A percentile compares a stretch with the other conserved stretches of the same genome.
Conservation (phyloP, 2,329 filamentous ascomycete genomes). For the Xylaria sp. region DNA sequence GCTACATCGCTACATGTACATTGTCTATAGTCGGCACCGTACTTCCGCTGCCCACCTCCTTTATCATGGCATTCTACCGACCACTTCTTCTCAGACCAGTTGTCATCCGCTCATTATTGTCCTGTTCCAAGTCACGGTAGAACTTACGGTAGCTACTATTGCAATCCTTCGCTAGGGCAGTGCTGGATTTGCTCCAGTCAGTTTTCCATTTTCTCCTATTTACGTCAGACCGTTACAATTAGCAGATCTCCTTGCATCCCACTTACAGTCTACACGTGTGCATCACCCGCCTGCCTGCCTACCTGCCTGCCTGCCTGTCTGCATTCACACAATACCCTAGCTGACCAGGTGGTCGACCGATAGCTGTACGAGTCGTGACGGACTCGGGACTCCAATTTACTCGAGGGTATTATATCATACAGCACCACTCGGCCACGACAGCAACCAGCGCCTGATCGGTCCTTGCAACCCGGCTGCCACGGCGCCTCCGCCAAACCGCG, state of each 20-base stretch:
- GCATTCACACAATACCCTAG: background rate
- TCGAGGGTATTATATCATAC: background rate
- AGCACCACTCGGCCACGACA: background rate
- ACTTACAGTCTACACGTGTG: background rate
- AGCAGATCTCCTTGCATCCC: background rate
- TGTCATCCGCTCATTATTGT: constrained; percentile 10
- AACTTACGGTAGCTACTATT: background rate
- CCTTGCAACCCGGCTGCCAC: constrained; percentile 42
- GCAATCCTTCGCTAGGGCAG: background rate
- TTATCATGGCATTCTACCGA: background rate
- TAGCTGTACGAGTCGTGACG: background rate
- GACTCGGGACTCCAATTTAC: background rate
- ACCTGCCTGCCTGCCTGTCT: background rate
- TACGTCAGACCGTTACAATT: constrained; percentile 12
- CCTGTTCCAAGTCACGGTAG: too few relatives aligned
- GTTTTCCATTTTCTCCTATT: background rate
- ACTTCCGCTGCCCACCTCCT: background rate
- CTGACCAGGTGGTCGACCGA: background rate
- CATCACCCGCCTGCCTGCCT: constrained; percentile 1
- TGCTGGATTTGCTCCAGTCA: background rate
- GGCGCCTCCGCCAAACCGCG: constrained; percentile 39
- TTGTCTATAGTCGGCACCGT: background rate
- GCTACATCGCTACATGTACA: too few relatives aligned
- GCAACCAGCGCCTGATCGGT: constrained; percentile 16
- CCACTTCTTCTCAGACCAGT: background rate